Evolutionary conservation across 495 filamentous ascomycete species (phyloP), one percentile per base, ranked within the genome.

Genomic region (Aspergillus olivimuriae): DNA sequence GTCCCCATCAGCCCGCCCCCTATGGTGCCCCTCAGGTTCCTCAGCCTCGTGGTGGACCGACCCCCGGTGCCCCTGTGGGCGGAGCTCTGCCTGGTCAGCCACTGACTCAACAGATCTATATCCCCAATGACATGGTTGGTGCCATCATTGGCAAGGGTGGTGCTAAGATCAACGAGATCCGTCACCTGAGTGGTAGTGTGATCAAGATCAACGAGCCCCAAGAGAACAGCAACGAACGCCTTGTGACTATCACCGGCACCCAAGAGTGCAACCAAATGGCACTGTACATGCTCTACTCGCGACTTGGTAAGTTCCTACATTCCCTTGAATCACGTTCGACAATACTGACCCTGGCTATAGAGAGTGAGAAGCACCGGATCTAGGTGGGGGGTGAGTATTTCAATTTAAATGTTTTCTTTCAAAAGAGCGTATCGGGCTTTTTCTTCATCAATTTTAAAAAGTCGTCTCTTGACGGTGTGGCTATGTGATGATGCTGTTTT

Each of bases 151-250:
- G 92, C 46, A 98, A 98, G 70, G 94, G 92, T 44, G 92, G 92
- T 48, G 87, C 89, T 18, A 98, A 98, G 80, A 98, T 98, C 74
- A 98, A 98, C 60, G 92, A 98, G 70, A 98, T 98, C 48, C 82
- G 92, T 43, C 88, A 94, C 53, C 77, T 98, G 52, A 94, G 86
- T 55, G 94, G 94, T 48, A 97, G 92, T 66, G 91, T 97, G 10
- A 98, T 98, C 61, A 98, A 98, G 78, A 98, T 98, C 73, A 98
- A 98, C 63, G 92, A 98, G 60, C 92, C 92, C 0, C 91, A 95
- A 56, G 94, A 97, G 62, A 97, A 94, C 68, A 96, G 89, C 74
- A 98, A 97, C 57, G 92, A 98, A 69, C 79, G 92, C 43, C 73
- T 98, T 40, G 92, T 98, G 20, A 98, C 92, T 6, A 95, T 98